Evolutionary conservation across 768 basidiomycete species (phyloP).

Genomic region (Suillus sp.): DNA sequence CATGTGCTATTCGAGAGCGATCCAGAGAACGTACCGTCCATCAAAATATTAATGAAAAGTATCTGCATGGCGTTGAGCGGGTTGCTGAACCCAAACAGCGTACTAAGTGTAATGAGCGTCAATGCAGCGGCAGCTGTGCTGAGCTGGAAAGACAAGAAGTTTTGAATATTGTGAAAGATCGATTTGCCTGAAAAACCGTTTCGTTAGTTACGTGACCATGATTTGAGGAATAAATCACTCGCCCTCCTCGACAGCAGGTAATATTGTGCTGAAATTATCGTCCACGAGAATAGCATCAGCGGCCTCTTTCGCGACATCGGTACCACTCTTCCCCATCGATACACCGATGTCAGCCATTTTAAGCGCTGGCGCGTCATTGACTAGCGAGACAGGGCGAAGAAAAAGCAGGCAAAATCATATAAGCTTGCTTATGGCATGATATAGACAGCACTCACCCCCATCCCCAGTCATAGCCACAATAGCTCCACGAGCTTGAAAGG

Average conservation of each 20-base stretch:
- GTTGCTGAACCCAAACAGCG: slow-evolving; percentile 85
- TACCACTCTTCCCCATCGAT: slow-evolving; percentile 98
- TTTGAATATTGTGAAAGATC: slow-evolving; percentile 99
- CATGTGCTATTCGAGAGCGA: background rate
- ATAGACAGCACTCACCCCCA: slow-evolving; percentile 60
- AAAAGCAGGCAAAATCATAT: background rate
- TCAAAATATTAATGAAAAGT: slow-evolving; percentile 97
- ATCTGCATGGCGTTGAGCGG: slow-evolving; percentile 99
- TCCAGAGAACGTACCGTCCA: slow-evolving; percentile 71
- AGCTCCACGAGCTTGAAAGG: slow-evolving; percentile 85
- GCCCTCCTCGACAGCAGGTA: slow-evolving; percentile 95
- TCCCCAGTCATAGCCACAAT: slow-evolving; percentile 99
- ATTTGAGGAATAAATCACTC: slow-evolving; percentile 12
- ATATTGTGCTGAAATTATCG: slow-evolving; percentile 93
- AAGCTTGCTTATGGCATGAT: background rate
- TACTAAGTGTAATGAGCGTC: slow-evolving; percentile 93
- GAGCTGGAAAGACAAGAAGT: slow-evolving; percentile 95
- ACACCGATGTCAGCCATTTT: slow-evolving; percentile 99
- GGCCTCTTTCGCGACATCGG: slow-evolving; percentile 97
- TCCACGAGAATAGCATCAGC: slow-evolving; percentile 97
- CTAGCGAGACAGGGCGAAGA: slow-evolving; percentile 35
- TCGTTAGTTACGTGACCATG: slow-evolving; percentile 3
- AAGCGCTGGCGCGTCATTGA: slow-evolving; percentile 95
- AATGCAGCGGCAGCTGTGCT: slow-evolving; percentile 97
- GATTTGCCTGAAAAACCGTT: slow-evolving; percentile 68